Evolutionary conservation across 768 basidiomycete species (phyloP), one percentile per base, ranked within the genome.

Genomic region (Leucocoprinus leucothites): DNA sequence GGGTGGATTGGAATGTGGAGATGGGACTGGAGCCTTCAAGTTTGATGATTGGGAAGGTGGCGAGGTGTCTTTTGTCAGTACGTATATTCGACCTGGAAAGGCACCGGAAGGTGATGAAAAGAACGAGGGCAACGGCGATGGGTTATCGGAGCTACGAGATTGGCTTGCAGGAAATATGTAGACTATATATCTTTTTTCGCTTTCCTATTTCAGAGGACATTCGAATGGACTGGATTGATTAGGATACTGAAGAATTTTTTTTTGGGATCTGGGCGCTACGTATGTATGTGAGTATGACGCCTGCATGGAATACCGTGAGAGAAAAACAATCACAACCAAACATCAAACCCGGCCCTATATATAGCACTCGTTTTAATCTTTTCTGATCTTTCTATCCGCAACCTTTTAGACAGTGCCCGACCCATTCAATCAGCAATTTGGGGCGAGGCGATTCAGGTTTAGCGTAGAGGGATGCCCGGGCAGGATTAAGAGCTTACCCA

Each of bases 11-110:
- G 89, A 92, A 47, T 89, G 87, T 63, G 77, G 70, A 51, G 69
- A 72, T 28, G 73, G 74, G 24, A 79, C 76, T 13, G 79, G 77
- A 0, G 58, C 71, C 18, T 94, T 94, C 74, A 84, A 74, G 60
- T 93, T 93, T 62, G 77, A 76, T 2, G 83, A 86, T 41, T 94
- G 91, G 91, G 91, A 92, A 61, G 91, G 89, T 2, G 91, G 91
- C 7, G 85, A 90, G n/a, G 72, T 91, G 18, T 65, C 73, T 1
- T 87, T 91, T 61, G 57, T 86, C 31, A 86, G 82, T 24, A 85
- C 82, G 0, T 87, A 79, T 55, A 74, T 80, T 24, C 64, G 66
- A 40, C 54, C 66, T 21, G 60, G 55, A 24, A 64, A 58, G 43
- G 9, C 41, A 3, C 47, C 31, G 5, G 31, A 58, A n/a, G 53